Evolutionary conservation across 306 rosid species (phyloP).

Genomic region (Rosa chinensis): DNA sequence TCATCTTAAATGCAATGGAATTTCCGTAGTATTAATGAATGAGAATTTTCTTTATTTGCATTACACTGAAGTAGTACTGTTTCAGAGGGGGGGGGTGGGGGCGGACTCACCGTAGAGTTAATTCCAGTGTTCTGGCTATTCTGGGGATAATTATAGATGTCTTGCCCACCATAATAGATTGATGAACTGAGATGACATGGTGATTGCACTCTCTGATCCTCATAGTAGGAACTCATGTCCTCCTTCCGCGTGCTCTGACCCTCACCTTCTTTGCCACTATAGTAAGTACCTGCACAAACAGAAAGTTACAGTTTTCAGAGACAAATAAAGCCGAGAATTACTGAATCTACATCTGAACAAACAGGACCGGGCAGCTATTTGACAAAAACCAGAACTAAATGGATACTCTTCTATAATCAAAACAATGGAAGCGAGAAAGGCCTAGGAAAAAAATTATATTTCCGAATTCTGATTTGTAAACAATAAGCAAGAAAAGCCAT

Average conservation of each 20-base stretch:
- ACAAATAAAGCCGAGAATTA: conserved; percentile 8
- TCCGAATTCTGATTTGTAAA: not conserved
- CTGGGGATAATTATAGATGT: conserved; percentile 57
- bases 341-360: not conserved
- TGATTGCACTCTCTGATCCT: conserved; percentile 71
- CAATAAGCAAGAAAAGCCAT: conserved; percentile 9
- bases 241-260: conserved; percentile 34
- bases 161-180: conserved; percentile 93
- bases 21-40: not conserved
- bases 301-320: not conserved
- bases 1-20: not conserved
- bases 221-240: conserved; percentile 56
- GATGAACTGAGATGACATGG: conserved; percentile 94
- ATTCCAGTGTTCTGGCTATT: conserved; percentile 34
- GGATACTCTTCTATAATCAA: not conserved
- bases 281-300: conserved; percentile 42
- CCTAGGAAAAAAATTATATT: not conserved
- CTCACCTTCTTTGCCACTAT: conserved; percentile 39
- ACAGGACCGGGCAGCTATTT: not conserved
- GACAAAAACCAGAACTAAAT: not conserved
- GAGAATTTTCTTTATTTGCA: not conserved
- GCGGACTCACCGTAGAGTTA: conserved; percentile 44
- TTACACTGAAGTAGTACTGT: conserved; percentile 1
- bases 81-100: not conserved
- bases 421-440: not conserved